Conservation (phyloP, 371 early-diverging fungal genomes). For the Choanephora cucurbitarum region DNA sequence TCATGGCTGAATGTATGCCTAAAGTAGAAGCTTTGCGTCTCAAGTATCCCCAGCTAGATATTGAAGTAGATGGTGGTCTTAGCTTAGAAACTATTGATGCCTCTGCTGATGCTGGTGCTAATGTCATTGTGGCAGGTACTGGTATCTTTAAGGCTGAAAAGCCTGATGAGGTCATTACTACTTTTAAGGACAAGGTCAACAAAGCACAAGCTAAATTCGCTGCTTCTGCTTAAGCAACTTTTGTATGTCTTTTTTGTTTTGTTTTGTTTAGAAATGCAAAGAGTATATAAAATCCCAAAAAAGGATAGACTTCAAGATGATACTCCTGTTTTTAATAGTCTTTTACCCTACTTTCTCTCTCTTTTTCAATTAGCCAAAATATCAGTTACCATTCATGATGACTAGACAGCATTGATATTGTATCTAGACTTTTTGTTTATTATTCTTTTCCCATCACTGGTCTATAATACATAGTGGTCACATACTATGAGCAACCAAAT, state of each 20-base stretch:
- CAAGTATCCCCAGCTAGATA: slow-evolving; percentile 85
- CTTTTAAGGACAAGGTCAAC: slow-evolving; percentile 68
- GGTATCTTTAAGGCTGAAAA: slow-evolving; percentile 86
- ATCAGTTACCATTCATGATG: too few relatives aligned
- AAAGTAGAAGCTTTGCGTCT: slow-evolving; percentile 78
- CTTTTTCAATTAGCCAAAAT: too few relatives aligned
- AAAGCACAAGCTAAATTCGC: slow-evolving; percentile 49
- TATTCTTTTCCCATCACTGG: slow-evolving; percentile 58
- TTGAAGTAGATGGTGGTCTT: slow-evolving; percentile 98
- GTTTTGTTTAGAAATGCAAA: too few relatives aligned
- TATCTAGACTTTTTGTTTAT: slow-evolving; percentile 7
- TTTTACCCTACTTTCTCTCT: too few relatives aligned
- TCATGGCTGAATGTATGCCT: slow-evolving; percentile 85
- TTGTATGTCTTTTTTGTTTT: too few relatives aligned
- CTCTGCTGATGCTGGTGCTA: slow-evolving; percentile 93
- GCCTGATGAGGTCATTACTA: slow-evolving; percentile 74
- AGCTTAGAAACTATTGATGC: slow-evolving; percentile 83
- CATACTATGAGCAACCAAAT: too few relatives aligned
- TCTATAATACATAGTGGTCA: slow-evolving; percentile 82
- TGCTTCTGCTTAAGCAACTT: too few relatives aligned
- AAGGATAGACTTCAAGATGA: too few relatives aligned
- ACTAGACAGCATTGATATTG: too few relatives aligned
- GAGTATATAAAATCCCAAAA: too few relatives aligned
- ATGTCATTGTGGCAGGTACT: slow-evolving; percentile 98
- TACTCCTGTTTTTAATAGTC: too few relatives aligned